Conservation (phyloP, 148 eudicot species). For the Talinum fruticosum region DNA sequence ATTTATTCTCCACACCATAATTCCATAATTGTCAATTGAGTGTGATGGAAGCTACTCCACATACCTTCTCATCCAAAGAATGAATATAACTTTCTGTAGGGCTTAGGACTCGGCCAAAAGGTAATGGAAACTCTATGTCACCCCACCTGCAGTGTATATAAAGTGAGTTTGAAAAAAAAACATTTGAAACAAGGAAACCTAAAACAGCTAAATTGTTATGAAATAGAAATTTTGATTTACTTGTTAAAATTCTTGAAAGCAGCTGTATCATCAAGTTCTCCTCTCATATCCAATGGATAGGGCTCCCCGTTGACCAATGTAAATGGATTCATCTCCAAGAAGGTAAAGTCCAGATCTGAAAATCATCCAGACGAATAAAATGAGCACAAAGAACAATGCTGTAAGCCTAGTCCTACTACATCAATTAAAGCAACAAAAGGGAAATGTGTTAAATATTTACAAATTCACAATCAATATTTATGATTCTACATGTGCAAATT, state of each 20-base stretch:
- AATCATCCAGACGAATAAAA: constrained; percentile 8
- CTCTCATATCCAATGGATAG: constrained; percentile 71
- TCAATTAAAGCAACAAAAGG: not conserved
- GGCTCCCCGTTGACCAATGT: constrained; percentile 68
- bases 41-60: not conserved
- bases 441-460: not conserved
- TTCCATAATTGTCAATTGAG: not conserved
- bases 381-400: not conserved
- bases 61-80: constrained; percentile 74
- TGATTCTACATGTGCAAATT: not conserved
- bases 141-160: constrained; percentile 56
- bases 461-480: not conserved
- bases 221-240: constrained; percentile 24
- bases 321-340: constrained; percentile 82
- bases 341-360: constrained; percentile 66
- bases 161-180: not conserved
- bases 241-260: constrained; percentile 75
- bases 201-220: not conserved
- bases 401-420: not conserved
- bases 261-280: constrained; percentile 81
- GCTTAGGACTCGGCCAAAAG: constrained; percentile 86
- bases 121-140: constrained; percentile 73
- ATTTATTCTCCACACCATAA: not conserved
- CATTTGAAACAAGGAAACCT: not conserved
- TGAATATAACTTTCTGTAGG: constrained; percentile 76